Conservation (phyloP, 148 eudicot genomes). For the Persicaria maculosa region DNA sequence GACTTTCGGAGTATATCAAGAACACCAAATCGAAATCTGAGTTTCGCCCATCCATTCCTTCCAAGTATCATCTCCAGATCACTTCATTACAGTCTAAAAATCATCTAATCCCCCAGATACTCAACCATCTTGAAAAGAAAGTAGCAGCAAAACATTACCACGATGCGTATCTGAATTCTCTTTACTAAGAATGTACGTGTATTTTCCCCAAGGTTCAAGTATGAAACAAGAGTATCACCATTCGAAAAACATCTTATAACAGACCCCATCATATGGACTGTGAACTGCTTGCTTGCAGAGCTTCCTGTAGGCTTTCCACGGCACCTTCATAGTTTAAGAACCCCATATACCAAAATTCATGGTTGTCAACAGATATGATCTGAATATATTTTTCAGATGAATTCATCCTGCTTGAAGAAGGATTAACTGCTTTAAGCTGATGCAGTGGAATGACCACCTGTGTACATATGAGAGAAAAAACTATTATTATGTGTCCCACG, state of each 20-base stretch:
- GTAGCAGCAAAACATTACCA: constrained; percentile 3
- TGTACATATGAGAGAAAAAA: constrained; percentile 6
- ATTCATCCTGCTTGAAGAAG: constrained; percentile 66
- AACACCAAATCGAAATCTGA: constrained; percentile 3
- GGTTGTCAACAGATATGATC: constrained; percentile 77
- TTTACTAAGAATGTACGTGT: not conserved
- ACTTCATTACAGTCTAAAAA: constrained; percentile 6
- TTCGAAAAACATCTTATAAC: not conserved
- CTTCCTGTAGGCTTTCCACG: constrained; percentile 43
- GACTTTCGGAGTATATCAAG: not conserved
- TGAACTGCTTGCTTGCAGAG: constrained; percentile 29
- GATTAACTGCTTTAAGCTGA: constrained; percentile 75
- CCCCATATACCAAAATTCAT: constrained; percentile 97
- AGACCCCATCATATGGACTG: constrained; percentile 36
- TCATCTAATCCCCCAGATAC: constrained; percentile 7
- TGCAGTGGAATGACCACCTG: constrained; percentile 89
- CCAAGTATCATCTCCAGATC: not conserved
- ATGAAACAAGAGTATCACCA: not conserved
- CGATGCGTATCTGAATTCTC: not conserved
- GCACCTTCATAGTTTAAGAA: constrained; percentile 68
- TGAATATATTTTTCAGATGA: constrained; percentile 78
- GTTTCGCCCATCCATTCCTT: constrained; percentile 9
- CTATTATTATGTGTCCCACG: not conserved
- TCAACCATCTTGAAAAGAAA: not conserved
- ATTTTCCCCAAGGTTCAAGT: not conserved